phyloP scores from a whole-genome alignment of 345 rosid genomes.

The Salix brachista region DNA sequence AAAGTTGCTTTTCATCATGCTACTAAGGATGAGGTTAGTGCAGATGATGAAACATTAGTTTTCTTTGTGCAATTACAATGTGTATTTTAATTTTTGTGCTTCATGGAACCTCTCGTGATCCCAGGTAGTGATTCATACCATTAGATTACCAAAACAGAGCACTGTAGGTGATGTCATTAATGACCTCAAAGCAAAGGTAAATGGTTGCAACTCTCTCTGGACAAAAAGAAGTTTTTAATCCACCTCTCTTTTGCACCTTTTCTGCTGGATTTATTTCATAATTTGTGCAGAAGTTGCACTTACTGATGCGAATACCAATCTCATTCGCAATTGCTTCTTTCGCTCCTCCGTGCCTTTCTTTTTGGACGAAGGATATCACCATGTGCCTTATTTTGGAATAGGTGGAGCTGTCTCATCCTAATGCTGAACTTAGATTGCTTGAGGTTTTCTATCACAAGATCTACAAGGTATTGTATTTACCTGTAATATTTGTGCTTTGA shows the following conservation, averaged over 20 bases:
- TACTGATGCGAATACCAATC: neutral
- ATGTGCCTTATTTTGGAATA: slow-evolving; percentile 9
- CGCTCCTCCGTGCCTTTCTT: neutral
- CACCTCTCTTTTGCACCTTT: neutral
- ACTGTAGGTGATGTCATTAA: slow-evolving; percentile 34
- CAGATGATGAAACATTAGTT: neutral
- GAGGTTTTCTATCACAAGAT: slow-evolving; percentile 40
- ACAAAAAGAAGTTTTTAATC: neutral
- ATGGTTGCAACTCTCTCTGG: neutral
- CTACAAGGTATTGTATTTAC: slow-evolving; percentile 24
- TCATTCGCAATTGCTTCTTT: neutral
- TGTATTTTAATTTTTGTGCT: slow-evolving; percentile 7
- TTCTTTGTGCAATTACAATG: neutral
- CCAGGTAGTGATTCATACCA: slow-evolving; percentile 42
- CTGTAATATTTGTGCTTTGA: neutral
- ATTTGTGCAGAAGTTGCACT: neutral
- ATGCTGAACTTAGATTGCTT: slow-evolving; percentile 35
- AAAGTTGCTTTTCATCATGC: slow-evolving; percentile 26
- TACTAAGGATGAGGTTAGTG: slow-evolving; percentile 22
- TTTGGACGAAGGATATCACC: neutral
- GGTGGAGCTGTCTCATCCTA: slow-evolving; percentile 35
- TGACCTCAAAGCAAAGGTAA: slow-evolving; percentile 35
- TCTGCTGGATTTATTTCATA: neutral
- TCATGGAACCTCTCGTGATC: slow-evolving; percentile 12
- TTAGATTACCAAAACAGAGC: slow-evolving; percentile 37